Conservation (phyloP, 257 asterid species). For the Ehretia macrophylla region DNA sequence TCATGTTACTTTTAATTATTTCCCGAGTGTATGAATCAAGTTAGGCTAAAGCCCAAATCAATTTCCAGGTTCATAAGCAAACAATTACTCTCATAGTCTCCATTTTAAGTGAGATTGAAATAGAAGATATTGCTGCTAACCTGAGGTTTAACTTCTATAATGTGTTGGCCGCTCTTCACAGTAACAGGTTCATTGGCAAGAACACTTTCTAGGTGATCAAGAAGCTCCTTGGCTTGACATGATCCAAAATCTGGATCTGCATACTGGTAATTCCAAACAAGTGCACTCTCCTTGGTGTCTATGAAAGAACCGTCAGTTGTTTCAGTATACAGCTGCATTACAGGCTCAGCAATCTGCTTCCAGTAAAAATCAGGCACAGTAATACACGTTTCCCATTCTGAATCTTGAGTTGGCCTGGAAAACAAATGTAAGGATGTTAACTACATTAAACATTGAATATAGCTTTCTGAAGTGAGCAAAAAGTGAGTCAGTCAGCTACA, state of each 20-base stretch:
- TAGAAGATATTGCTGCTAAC: slow-evolving; percentile 24
- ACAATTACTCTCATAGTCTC: neutral
- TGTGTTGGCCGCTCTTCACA: slow-evolving; percentile 71
- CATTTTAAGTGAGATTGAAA: neutral
- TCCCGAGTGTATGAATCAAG: too few relatives aligned
- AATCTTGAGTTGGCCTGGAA: slow-evolving; percentile 46
- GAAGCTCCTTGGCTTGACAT: slow-evolving; percentile 85
- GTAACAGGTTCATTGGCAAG: slow-evolving; percentile 84
- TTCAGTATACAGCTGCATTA: slow-evolving; percentile 73
- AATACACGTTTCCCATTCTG: slow-evolving; percentile 73
- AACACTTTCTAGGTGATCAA: slow-evolving; percentile 78
- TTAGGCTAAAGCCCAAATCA: too few relatives aligned
- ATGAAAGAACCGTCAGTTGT: slow-evolving; percentile 86
- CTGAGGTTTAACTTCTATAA: slow-evolving; percentile 91
- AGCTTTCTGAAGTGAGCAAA: neutral
- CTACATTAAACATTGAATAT: neutral
- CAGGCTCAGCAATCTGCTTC: slow-evolving; percentile 89
- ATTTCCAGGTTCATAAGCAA: neutral
- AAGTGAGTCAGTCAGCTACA: neutral
- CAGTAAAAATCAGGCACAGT: slow-evolving; percentile 65
- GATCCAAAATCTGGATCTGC: slow-evolving; percentile 86
- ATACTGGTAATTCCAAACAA: slow-evolving; percentile 80
- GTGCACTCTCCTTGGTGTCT: slow-evolving; percentile 64
- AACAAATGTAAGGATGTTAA: neutral
- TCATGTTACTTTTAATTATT: too few relatives aligned